phyloP scores from a whole-genome alignment of 495 filamentous ascomycete genomes.

The Pyrenopolyporus hunteri region DNA sequence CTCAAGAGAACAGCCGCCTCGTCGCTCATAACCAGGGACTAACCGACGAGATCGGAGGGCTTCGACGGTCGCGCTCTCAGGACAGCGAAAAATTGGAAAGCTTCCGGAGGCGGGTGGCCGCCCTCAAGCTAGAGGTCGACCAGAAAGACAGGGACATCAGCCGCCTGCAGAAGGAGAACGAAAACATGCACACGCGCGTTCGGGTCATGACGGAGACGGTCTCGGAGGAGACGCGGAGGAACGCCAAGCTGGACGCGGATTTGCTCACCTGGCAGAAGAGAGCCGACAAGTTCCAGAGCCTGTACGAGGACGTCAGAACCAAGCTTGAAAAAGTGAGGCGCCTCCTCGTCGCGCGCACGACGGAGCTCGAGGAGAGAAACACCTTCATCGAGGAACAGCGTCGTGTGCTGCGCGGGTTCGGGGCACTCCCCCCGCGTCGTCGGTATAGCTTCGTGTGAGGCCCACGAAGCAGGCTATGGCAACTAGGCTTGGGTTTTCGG shows the following conservation, averaged over 20 bases:
- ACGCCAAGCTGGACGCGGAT: neutral
- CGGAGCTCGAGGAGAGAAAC: constrained; percentile 19
- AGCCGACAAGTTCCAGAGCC: constrained; percentile 1
- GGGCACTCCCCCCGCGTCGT: constrained; percentile 5
- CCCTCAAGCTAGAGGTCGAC: constrained; percentile 30
- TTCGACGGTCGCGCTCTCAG: constrained; percentile 16
- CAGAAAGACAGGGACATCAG: constrained; percentile 19
- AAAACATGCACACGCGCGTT: constrained; percentile 3
- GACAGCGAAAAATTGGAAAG: constrained; percentile 20
- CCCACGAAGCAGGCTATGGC: neutral
- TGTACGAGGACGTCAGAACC: constrained; percentile 1
- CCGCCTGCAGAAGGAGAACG: constrained; percentile 23
- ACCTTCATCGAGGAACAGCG: constrained; percentile 18
- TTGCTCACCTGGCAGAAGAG: neutral
- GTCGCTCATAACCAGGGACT: constrained; percentile 24
- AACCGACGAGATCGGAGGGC: constrained; percentile 13
- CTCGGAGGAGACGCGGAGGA: neutral
- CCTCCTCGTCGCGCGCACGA: neutral
- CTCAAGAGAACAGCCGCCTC: constrained; percentile 18
- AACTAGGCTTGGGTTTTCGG: no score
- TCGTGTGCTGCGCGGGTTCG: constrained; percentile 5
- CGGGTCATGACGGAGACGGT: constrained; percentile 27
- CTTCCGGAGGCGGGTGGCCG: constrained; percentile 16
- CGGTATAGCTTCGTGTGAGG: constrained; percentile 13
- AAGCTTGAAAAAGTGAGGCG: constrained; percentile 2